Conservation (phyloP, 805 yeast genomes). For the Lachancea lanzarotensis region DNA sequence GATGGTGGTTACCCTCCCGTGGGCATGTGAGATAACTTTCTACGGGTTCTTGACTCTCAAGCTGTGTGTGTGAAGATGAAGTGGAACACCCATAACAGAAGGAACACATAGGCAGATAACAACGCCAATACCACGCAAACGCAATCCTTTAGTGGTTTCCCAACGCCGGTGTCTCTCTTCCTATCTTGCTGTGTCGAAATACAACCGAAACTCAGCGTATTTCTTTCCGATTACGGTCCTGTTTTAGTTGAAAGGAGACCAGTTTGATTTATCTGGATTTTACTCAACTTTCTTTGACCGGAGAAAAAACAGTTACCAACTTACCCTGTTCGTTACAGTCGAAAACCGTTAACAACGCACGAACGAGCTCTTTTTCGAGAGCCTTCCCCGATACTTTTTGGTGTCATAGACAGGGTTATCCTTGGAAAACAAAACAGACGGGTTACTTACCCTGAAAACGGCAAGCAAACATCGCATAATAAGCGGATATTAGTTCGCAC, state of each 20-base stretch:
- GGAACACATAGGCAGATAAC: background rate
- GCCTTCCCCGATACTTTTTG: background rate
- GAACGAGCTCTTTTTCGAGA: background rate
- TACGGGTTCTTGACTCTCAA: no score
- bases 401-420: slow-evolving; percentile 1
- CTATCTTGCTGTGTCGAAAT: no score
- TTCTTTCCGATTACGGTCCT: no score
- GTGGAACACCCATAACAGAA: slow-evolving; percentile 4
- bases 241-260: no score
- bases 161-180: no score
- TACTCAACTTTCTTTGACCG: background rate
- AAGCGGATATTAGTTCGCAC: no score
- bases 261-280: background rate
- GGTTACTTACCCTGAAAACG: slow-evolving; percentile 5
- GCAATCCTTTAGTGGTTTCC: no score
- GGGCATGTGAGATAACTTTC: no score
- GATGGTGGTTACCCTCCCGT: no score
- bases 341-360: background rate
- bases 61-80: background rate
- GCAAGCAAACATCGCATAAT: background rate
- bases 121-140: background rate
- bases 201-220: no score
- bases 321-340: background rate
- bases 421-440: background rate
- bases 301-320: background rate